Conservation (phyloP, 805 yeast genomes). For the Candida peoriensis region DNA sequence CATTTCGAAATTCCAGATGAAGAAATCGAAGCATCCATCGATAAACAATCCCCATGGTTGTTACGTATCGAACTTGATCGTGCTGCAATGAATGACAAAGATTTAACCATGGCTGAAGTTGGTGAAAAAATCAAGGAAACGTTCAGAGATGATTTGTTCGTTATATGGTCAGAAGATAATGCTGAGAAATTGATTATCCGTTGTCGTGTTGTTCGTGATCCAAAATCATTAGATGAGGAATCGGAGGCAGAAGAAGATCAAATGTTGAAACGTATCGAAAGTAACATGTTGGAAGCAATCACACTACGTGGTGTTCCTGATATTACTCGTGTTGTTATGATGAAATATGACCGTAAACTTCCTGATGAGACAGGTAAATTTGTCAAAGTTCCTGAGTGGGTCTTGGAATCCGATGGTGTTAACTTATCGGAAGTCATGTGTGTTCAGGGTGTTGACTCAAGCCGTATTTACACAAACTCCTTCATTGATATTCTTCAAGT, state of each 20-base stretch:
- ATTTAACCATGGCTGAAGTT: slow-evolving; percentile 95
- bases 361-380: slow-evolving; percentile 84
- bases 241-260: slow-evolving; percentile 96
- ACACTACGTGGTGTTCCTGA: slow-evolving; percentile 95
- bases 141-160: slow-evolving; percentile 92
- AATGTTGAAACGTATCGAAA: slow-evolving; percentile 89
- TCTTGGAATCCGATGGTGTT: slow-evolving; percentile 97
- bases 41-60: slow-evolving; percentile 97
- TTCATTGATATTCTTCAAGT: slow-evolving; percentile 94
- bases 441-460: slow-evolving; percentile 89
- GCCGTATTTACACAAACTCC: slow-evolving; percentile 90
- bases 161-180: slow-evolving; percentile 98
- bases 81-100: slow-evolving; percentile 98
- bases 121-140: slow-evolving; percentile 91
- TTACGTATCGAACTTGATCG: slow-evolving; percentile 95
- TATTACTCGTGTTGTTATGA: slow-evolving; percentile 75
- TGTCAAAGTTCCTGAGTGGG: slow-evolving; percentile 93
- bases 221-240: slow-evolving; percentile 88
- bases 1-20: slow-evolving; percentile 98
- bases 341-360: slow-evolving; percentile 69
- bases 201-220: slow-evolving; percentile 97
- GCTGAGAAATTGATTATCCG: slow-evolving; percentile 95
- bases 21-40: slow-evolving; percentile 88
- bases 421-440: slow-evolving; percentile 92
- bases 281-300: slow-evolving; percentile 92